phyloP scores from a whole-genome alignment of 495 filamentous ascomycete genomes.

The Penicillium paxilli region DNA sequence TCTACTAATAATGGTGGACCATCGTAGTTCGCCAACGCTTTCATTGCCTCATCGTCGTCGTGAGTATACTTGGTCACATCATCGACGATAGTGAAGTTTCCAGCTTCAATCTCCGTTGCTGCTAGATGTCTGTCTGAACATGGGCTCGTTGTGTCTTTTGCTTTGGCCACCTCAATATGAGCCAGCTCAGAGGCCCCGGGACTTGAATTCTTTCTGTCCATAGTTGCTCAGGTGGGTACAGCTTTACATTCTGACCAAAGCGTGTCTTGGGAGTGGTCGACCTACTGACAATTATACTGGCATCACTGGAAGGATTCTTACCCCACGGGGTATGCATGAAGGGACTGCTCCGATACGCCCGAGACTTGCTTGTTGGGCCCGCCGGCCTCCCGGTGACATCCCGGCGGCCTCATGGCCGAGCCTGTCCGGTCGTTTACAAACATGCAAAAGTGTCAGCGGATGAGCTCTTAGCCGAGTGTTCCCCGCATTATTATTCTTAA shows the following conservation, averaged over 20 bases:
- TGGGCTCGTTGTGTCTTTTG: neutral
- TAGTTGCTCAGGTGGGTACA: neutral
- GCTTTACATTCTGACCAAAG: neutral
- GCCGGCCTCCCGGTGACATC: neutral
- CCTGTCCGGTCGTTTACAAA: neutral
- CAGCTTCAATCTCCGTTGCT: neutral
- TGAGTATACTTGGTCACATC: neutral
- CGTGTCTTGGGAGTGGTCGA: neutral
- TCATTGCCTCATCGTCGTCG: conserved; percentile 50
- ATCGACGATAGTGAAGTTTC: neutral
- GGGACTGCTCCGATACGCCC: neutral
- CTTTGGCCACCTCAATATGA: neutral
- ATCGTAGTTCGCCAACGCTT: conserved; percentile 44
- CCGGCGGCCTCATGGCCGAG: neutral
- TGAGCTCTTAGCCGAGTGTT: neutral
- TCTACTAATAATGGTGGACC: conserved; percentile 46
- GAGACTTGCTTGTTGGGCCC: neutral
- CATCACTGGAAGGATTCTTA: neutral
- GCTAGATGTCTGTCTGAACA: neutral
- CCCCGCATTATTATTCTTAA: neutral
- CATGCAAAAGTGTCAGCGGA: neutral
- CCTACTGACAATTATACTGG: neutral
- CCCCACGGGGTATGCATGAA: neutral
- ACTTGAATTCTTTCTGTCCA: neutral
- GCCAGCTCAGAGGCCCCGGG: neutral